Conservation (phyloP, 768 basidiomycete genomes). For the Amanita phalloides region DNA sequence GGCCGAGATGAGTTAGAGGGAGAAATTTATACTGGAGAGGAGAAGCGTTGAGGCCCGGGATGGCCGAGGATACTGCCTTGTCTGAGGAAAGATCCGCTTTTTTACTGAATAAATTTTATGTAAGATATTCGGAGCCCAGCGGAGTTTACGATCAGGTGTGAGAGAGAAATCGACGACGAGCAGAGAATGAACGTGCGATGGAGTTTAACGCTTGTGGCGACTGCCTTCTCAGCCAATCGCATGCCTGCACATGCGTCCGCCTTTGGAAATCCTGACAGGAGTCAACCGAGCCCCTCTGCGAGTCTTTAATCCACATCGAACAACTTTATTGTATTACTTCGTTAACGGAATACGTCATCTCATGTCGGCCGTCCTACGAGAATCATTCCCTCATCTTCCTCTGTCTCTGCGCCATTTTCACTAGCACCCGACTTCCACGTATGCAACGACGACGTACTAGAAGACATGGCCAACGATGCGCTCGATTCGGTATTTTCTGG, state of each 20-base stretch:
- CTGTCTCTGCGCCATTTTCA: conserved; percentile 63
- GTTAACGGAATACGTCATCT: background rate
- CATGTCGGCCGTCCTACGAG: conserved; percentile 52
- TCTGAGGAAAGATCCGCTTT: conserved; percentile 1
- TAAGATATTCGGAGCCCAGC: background rate
- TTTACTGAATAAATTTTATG: background rate
- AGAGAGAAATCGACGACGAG: background rate
- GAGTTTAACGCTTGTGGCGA: background rate
- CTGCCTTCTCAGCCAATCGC: background rate
- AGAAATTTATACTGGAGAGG: background rate
- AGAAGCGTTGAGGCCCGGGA: background rate
- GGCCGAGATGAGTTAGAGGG: background rate
- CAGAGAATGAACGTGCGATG: background rate
- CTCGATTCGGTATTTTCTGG: conserved; percentile 12
- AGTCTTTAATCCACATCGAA: no score
- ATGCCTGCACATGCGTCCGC: background rate
- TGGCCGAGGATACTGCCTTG: background rate
- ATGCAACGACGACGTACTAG: conserved; percentile 19
- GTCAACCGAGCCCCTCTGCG: no score
- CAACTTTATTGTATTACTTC: background rate
- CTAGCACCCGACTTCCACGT: conserved; percentile 35
- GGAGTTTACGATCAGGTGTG: background rate
- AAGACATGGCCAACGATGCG: conserved; percentile 23
- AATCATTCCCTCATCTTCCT: conserved; percentile 80
- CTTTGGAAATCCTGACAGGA: no score